Conservation (phyloP, 805 yeast species). For the Zygosaccharomyces siamensis region DNA sequence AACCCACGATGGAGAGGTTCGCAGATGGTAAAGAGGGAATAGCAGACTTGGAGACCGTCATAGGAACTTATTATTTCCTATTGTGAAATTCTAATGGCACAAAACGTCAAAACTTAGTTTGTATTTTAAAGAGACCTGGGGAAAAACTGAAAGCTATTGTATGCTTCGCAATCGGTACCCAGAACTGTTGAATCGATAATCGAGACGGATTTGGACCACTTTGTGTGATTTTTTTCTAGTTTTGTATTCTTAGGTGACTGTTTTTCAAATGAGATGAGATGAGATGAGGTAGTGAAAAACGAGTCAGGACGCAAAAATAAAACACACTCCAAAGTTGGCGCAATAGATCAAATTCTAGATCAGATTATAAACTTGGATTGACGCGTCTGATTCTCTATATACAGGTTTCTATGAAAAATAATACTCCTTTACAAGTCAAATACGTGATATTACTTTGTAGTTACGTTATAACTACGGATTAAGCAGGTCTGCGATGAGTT, state of each 20-base stretch:
- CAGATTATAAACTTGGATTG: background rate
- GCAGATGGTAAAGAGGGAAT: constrained; percentile 15
- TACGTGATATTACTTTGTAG: background rate
- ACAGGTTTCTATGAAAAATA: background rate
- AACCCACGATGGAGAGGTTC: constrained; percentile 18
- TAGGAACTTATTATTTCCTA: constrained; percentile 1
- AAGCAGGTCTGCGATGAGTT: background rate
- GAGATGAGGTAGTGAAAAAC: constrained; percentile 13
- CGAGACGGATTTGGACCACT: background rate
- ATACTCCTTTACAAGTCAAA: background rate
- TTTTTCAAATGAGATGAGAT: constrained; percentile 14
- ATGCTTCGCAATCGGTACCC: constrained; percentile 2
- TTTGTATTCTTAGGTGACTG: constrained; percentile 3
- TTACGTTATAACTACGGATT: background rate
- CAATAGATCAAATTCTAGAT: background rate
- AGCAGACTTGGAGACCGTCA: constrained; percentile 23
- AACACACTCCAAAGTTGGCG: background rate
- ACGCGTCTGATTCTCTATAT: background rate
- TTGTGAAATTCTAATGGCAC: background rate
- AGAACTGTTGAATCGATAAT: background rate
- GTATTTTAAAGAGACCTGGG: background rate
- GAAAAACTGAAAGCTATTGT: constrained; percentile 1
- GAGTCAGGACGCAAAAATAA: constrained; percentile 6
- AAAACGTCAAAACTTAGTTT: background rate
- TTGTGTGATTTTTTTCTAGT: background rate